phyloP scores from a whole-genome alignment of 1,139 yeast genomes.

The Candida gigantensis region DNA sequence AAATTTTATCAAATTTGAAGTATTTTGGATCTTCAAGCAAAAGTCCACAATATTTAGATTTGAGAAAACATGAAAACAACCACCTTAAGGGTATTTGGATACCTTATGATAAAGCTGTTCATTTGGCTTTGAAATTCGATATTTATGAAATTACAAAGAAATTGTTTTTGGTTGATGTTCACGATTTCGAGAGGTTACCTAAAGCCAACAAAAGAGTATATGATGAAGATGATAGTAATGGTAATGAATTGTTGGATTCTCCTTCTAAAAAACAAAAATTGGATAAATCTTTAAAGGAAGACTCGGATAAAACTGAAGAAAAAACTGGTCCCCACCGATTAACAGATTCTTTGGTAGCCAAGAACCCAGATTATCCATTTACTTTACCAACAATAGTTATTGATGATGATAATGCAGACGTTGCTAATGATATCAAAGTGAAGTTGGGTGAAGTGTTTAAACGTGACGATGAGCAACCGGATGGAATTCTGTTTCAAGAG shows the following conservation, averaged over 20 bases:
- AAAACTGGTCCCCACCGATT: not conserved
- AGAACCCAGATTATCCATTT: constrained; percentile 50
- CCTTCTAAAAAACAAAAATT: constrained; percentile 35
- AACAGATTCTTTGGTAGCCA: constrained; percentile 24
- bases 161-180: constrained; percentile 47
- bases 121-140: constrained; percentile 42
- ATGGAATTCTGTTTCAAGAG: constrained; percentile 34
- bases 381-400: constrained; percentile 55
- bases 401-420: constrained; percentile 26
- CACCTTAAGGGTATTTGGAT: constrained; percentile 43
- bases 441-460: constrained; percentile 51
- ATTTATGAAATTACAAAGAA: constrained; percentile 41
- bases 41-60: constrained; percentile 33
- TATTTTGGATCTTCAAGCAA: constrained; percentile 21
- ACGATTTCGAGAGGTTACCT: constrained; percentile 45
- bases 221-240: constrained; percentile 15
- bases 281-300: not conserved
- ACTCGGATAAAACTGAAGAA: not conserved
- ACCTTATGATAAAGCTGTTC: constrained; percentile 47
- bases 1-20: constrained; percentile 34
- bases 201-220: constrained; percentile 20
- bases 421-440: constrained; percentile 56
- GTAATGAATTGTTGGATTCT: constrained; percentile 25
- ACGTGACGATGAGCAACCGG: constrained; percentile 32
- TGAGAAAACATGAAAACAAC: constrained; percentile 25